Evolutionary conservation across 345 rosid species (phyloP).

Genomic region (Theobroma cacao): DNA sequence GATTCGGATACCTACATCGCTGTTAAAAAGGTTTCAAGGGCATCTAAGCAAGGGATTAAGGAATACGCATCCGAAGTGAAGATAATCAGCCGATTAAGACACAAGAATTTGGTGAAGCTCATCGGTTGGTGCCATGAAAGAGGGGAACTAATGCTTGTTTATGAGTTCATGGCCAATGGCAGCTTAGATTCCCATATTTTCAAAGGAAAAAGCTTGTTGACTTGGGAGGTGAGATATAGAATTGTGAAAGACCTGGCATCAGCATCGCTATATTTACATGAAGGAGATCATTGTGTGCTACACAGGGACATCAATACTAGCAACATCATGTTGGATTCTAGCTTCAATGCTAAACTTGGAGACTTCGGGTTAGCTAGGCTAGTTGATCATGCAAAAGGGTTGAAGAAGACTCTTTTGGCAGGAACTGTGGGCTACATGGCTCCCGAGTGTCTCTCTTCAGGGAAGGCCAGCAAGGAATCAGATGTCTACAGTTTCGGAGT

Average conservation of each 20-base stretch:
- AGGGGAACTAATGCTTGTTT: constrained; percentile 37
- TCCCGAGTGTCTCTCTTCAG: constrained; percentile 6
- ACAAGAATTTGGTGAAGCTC: constrained; percentile 41
- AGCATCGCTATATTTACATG: constrained; percentile 22
- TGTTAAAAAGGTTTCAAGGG: constrained; percentile 19
- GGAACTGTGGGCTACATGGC: constrained; percentile 26
- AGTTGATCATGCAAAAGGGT: constrained; percentile 22
- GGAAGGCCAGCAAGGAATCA: constrained; percentile 17
- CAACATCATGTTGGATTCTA: constrained; percentile 29
- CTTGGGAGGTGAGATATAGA: constrained; percentile 22
- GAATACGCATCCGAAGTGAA: constrained; percentile 18
- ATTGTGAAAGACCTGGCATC: constrained; percentile 31
- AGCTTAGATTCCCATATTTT: constrained; percentile 37
- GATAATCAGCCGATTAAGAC: constrained; percentile 30
- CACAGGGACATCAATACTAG: constrained; percentile 34
- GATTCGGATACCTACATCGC: neutral
- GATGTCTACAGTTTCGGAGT: constrained; percentile 26
- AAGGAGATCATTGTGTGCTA: constrained; percentile 22
- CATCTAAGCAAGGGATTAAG: constrained; percentile 16
- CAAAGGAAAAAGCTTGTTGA: constrained; percentile 13
- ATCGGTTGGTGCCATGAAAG: constrained; percentile 51
- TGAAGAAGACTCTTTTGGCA: neutral
- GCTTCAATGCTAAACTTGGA: constrained; percentile 32
- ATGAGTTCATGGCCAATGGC: constrained; percentile 38
- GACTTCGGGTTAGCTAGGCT: constrained; percentile 36